Evolutionary conservation across 805 yeast genomes (phyloP).

Genomic region (Citeromyces matritensis): DNA sequence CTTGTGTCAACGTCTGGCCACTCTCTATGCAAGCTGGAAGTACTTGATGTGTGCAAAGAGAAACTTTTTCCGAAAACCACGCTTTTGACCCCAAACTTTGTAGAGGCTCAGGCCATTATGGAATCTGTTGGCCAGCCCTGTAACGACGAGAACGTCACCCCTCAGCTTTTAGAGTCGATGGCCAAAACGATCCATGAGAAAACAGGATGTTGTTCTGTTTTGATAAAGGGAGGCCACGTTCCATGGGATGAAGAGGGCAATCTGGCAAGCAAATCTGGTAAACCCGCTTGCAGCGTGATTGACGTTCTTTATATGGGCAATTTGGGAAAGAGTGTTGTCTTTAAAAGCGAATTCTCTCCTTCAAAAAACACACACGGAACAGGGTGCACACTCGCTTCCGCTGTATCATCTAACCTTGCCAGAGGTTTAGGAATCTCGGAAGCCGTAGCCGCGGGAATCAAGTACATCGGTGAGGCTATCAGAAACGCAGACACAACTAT

Average conservation of each 20-base stretch:
- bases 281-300: constrained; percentile 5
- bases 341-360: constrained; percentile 27
- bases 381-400: constrained; percentile 77
- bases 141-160: constrained; percentile 5
- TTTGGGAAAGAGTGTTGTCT: constrained; percentile 20
- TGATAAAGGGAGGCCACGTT: constrained; percentile 78
- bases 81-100: constrained; percentile 62
- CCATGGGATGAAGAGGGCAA: constrained; percentile 22
- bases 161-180: constrained; percentile 18
- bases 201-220: constrained; percentile 34
- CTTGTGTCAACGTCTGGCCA: constrained; percentile 72
- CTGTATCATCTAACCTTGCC: constrained; percentile 68
- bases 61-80: constrained; percentile 32
- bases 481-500: constrained; percentile 21
- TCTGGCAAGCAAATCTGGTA: constrained; percentile 6
- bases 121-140: constrained; percentile 38
- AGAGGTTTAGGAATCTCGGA: constrained; percentile 25
- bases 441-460: constrained; percentile 42
- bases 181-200: constrained; percentile 21
- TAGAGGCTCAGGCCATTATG: constrained; percentile 43
- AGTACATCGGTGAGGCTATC: constrained; percentile 56
- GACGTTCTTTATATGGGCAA: constrained; percentile 15
- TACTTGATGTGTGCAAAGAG: constrained; percentile 24
- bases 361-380: constrained; percentile 71
- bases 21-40: constrained; percentile 29